Percentiles rank a stretch among this genome's conserved stretches.
These are phyloP conservation scores for Collybiopsis confluens DNA, from an alignment of 768 basidiomycete species.

Conservation along the genomic window DNA sequence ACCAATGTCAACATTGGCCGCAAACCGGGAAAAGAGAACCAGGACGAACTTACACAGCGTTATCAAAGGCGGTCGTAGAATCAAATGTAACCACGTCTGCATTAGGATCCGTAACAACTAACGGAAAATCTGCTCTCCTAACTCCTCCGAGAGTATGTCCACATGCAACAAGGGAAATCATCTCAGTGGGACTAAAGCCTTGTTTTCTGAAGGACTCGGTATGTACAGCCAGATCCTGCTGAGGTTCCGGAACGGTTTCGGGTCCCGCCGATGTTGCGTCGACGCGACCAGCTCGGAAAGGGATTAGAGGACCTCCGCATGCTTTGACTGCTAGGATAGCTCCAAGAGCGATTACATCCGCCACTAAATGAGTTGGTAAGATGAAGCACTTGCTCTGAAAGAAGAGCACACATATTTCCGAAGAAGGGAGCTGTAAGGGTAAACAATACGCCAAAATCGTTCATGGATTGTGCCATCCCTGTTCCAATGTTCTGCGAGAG, in stretches of 20 bases:
- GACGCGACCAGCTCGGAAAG: slow-evolving; percentile 17
- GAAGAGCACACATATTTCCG: slow-evolving; percentile 6
- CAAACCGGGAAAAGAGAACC: no score
- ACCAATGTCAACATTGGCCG: no score
- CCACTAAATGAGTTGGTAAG: slow-evolving; percentile 10
- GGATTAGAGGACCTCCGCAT: slow-evolving; percentile 18
- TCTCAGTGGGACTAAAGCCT: slow-evolving; percentile 1
- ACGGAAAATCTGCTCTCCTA: background rate
- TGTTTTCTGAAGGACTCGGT: background rate
- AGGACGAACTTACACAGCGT: background rate
- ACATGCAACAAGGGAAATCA: slow-evolving; percentile 4
- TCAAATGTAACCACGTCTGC: background rate
- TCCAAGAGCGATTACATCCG: slow-evolving; percentile 18
- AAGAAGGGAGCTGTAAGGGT: slow-evolving; percentile 8
- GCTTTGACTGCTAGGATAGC: slow-evolving; percentile 6
- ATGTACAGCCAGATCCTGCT: background rate
- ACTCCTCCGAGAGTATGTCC: slow-evolving; percentile 6
- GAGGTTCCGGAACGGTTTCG: slow-evolving; percentile 6
- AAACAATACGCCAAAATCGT: no score
- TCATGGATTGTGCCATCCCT: slow-evolving; percentile 41
- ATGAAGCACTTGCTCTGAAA: background rate
- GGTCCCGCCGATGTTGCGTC: slow-evolving; percentile 17
- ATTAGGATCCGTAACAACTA: background rate
- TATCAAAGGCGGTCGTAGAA: background rate
- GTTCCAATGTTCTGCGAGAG: slow-evolving; percentile 44